A percentile compares a stretch with the other conserved stretches of the same genome.
Evolutionary conservation across 73 alveolate genomes (phyloP).

Genomic region (Paramecium primaurelia): DNA sequence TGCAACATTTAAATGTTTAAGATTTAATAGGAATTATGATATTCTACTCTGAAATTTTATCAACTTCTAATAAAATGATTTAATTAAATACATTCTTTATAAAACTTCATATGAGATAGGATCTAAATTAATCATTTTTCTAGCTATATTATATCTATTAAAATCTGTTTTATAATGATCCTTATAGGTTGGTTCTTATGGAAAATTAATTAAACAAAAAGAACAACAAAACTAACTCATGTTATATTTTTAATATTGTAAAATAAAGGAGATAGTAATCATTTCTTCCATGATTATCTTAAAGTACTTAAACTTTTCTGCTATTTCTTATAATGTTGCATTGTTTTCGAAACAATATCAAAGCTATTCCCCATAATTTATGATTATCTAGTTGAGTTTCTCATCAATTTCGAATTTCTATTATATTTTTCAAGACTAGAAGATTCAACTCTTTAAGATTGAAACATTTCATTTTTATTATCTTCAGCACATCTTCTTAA

Average conservation of each 20-base stretch:
- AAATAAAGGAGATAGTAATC: background rate
- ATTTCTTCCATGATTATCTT: background rate
- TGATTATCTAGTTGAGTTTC: background rate
- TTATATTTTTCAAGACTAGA: background rate
- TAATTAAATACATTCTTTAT: background rate
- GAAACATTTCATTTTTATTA: background rate
- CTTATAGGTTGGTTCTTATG: background rate
- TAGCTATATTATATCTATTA: constrained; percentile 27
- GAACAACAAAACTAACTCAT: constrained; percentile 3
- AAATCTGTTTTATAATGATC: constrained; percentile 30
- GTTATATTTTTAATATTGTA: background rate
- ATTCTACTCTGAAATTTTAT: background rate
- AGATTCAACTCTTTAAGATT: background rate
- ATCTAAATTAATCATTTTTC: background rate
- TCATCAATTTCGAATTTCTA: background rate
- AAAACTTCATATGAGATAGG: constrained; percentile 25
- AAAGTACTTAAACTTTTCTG: background rate
- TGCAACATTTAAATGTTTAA: background rate
- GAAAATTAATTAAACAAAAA: background rate
- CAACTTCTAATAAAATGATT: background rate
- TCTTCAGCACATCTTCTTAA: background rate
- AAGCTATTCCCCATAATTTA: background rate
- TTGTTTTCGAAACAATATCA: background rate
- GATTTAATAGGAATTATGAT: background rate
- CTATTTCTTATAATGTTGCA: background rate